These are phyloP conservation scores for Termitomyces bulborhizus DNA, from an alignment of 768 basidiomycete genomes.

Conservation along the genomic window DNA sequence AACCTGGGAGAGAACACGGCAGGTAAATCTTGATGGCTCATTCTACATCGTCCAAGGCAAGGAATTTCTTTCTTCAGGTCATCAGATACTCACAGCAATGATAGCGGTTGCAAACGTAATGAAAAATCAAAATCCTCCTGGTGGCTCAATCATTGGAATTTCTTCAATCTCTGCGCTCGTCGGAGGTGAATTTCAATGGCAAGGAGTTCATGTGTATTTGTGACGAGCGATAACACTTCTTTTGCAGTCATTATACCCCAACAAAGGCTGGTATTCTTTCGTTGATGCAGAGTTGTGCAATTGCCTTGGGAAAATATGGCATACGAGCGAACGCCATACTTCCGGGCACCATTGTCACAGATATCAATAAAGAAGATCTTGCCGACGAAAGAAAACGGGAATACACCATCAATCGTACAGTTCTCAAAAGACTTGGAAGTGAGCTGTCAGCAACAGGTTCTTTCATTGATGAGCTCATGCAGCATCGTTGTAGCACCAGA, in stretches of 20 bases:
- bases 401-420: slow-evolving; percentile 59
- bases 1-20: slow-evolving; percentile 59
- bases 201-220: slow-evolving; percentile 6
- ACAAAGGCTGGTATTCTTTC: slow-evolving; percentile 76
- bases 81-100: slow-evolving; percentile 5
- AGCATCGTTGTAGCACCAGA: slow-evolving; percentile 38
- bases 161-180: slow-evolving; percentile 78
- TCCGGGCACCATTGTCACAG: slow-evolving; percentile 74
- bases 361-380: slow-evolving; percentile 75
- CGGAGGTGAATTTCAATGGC: slow-evolving; percentile 69
- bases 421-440: slow-evolving; percentile 63
- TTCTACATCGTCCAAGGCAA: slow-evolving; percentile 66
- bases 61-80: neutral
- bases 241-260: slow-evolving; percentile 62
- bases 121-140: slow-evolving; percentile 60
- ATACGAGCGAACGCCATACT: slow-evolving; percentile 69
- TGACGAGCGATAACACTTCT: neutral
- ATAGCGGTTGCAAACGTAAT: slow-evolving; percentile 69
- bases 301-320: slow-evolving; percentile 69
- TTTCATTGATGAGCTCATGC: neutral
- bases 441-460: slow-evolving; percentile 9
- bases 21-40: slow-evolving; percentile 71
- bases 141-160: slow-evolving; percentile 70
- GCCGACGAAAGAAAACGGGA: slow-evolving; percentile 50
- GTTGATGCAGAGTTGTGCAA: slow-evolving; percentile 75